These are phyloP conservation scores for Fomitopsis serialis DNA, from an alignment of 768 basidiomycete species.

Conservation along the genomic window DNA sequence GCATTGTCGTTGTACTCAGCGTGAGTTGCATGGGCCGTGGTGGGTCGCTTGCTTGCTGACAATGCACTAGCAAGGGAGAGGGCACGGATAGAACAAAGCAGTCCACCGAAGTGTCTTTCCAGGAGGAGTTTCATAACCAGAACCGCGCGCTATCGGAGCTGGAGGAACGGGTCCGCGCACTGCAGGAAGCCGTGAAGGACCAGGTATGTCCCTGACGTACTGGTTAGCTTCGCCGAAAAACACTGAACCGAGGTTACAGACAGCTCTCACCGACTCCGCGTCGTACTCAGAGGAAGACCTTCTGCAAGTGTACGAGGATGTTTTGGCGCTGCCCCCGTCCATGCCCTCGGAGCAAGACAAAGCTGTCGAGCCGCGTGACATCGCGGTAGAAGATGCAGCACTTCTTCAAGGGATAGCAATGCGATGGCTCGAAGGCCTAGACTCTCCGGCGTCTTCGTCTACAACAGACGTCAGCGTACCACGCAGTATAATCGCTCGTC, in stretches of 20 bases:
- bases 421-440: constrained; percentile 23
- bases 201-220: neutral
- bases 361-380: constrained; percentile 3
- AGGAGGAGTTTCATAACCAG: neutral
- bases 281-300: constrained; percentile 33
- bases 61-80: neutral
- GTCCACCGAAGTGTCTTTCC: neutral
- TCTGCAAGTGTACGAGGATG: constrained; percentile 34
- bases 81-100: neutral
- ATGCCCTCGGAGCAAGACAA: constrained; percentile 5
- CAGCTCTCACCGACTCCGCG: constrained; percentile 2
- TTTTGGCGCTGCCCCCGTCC: constrained; percentile 26
- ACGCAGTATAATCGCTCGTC: constrained; percentile 3
- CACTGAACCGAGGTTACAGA: too few relatives aligned
- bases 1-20: constrained; percentile 1
- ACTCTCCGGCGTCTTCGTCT: constrained; percentile 3
- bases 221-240: too few relatives aligned
- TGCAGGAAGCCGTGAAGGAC: constrained; percentile 13
- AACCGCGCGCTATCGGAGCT: constrained; percentile 8
- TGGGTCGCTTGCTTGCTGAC: neutral
- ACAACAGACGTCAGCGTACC: constrained; percentile 2
- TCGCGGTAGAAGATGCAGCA: constrained; percentile 6
- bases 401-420: constrained; percentile 31
- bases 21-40: neutral
- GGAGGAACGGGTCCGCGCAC: constrained; percentile 14